A percentile compares a stretch with the other conserved stretches of the same genome.
Evolutionary conservation across 306 rosid species (phyloP).

Genomic region (Cucurbita moschata): DNA sequence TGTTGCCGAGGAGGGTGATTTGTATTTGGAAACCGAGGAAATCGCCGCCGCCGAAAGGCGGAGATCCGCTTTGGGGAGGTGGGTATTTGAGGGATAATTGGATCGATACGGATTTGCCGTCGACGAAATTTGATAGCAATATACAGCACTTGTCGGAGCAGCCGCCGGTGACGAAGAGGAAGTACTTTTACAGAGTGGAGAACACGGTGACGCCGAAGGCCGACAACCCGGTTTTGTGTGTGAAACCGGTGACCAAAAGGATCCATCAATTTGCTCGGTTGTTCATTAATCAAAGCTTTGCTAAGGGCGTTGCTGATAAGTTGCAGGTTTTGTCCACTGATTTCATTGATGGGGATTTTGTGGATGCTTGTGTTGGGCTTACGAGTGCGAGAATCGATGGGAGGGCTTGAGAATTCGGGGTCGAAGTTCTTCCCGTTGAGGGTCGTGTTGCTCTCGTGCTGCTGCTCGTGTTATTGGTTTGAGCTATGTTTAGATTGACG

Average conservation of each 20-base stretch:
- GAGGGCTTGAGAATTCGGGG: constrained; percentile 18
- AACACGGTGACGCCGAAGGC: constrained; percentile 77
- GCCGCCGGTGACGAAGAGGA: constrained; percentile 36
- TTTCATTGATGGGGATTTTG: constrained; percentile 68
- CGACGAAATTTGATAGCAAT: constrained; percentile 69
- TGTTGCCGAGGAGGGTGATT: constrained; percentile 54
- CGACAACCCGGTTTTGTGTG: constrained; percentile 66
- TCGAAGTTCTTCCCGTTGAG: background rate
- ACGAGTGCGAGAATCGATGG: constrained; percentile 67
- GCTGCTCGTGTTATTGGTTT: too few species aligned
- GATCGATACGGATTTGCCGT: constrained; percentile 78
- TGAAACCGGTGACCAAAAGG: constrained; percentile 58
- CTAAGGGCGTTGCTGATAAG: constrained; percentile 30
- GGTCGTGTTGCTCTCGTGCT: too few species aligned
- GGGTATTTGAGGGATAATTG: constrained; percentile 65
- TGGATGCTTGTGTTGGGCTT: constrained; percentile 65
- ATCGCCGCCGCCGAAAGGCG: constrained; percentile 41
- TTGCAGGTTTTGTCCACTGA: constrained; percentile 69
- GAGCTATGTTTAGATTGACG: too few species aligned
- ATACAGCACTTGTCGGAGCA: constrained; percentile 60
- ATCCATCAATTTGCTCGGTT: constrained; percentile 56
- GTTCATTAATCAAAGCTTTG: constrained; percentile 49
- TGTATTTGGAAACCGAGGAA: constrained; percentile 88
- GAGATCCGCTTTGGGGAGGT: constrained; percentile 51
- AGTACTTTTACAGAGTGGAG: constrained; percentile 79